Evolutionary conservation across 352 stramenopile species (phyloP), one percentile per base, ranked within the genome.

Genomic region (Phytophthora tentaculata): DNA sequence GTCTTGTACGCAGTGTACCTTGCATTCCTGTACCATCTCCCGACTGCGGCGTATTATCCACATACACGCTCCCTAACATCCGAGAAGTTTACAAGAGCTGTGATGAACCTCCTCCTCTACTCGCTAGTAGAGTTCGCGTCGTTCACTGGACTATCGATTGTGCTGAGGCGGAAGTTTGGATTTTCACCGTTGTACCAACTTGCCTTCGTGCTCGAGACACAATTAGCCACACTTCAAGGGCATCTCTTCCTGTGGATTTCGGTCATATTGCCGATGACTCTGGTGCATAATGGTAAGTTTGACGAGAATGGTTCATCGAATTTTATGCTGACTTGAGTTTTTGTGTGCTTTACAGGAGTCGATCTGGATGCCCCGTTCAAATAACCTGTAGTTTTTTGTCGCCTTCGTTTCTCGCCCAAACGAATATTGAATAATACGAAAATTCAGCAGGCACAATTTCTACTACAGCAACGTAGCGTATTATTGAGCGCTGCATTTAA

Each of bases 151-250:
- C 19, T 61, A 39, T 54, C 29, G 16, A 8, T 67, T 12, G 2
- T 67, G 20, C 20, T 79, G 20, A 49, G 65, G 29, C 24, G 35
- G 13, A 43, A 43, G 35, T 76, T 81, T 39, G 62, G 53, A 0
- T 74, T 76, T 39, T 67, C 56, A 3, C 58, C 64, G 16, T 9
- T 77, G 1, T 76, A 79, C 49, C 60, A 74, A 24, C 54, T 86
- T 2, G 77, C 65, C 1, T 83, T 86, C 29, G 73, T 83, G 24
- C 59, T 83, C 1, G 73, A 86, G 53, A 80, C 39, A 0, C 70
- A 83, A 28, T 19, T 35, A 1, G 32, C 50, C 5, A 59, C 56
- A 10, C 20, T 83, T 8, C 72, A 80, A n/a, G 50, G 64, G 1
- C 58, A 63, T 5, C 26, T 80, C 5, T 63, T 80, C 16, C 43